A percentile compares a stretch with the other conserved stretches of the same genome.
These are phyloP conservation scores for Scheffersomyces parashehatae DNA, from an alignment of 1,139 yeast genomes.

Conservation along the genomic window DNA sequence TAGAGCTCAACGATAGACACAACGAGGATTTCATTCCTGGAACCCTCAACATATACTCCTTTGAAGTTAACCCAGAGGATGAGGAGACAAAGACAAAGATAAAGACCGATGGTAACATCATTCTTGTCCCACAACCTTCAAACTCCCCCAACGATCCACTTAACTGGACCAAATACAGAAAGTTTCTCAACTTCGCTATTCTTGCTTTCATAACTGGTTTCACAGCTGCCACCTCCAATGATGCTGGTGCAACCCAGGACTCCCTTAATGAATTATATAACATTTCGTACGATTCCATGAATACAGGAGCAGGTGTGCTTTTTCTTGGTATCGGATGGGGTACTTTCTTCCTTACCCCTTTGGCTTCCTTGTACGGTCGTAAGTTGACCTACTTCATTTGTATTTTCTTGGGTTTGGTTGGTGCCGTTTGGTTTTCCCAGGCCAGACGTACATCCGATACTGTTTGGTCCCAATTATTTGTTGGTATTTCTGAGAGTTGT, in stretches of 20 bases:
- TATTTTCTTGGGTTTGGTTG: constrained; percentile 26
- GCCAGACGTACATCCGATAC: constrained; percentile 27
- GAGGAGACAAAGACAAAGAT: constrained; percentile 6
- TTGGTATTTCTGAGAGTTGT: constrained; percentile 34
- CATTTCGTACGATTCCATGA: constrained; percentile 35
- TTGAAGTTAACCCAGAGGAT: constrained; percentile 10
- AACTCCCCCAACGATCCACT: constrained; percentile 61
- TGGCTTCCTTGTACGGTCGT: constrained; percentile 34
- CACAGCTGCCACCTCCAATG: constrained; percentile 37
- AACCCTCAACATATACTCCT: constrained; percentile 22
- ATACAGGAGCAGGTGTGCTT: constrained; percentile 40
- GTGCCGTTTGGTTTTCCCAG: constrained; percentile 36
- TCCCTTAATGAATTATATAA: constrained; percentile 31
- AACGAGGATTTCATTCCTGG: constrained; percentile 26
- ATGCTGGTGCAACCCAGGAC: constrained; percentile 40
- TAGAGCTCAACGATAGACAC: constrained; percentile 13
- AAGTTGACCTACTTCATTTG: constrained; percentile 32
- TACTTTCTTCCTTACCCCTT: constrained; percentile 34
- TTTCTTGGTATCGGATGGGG: constrained; percentile 34
- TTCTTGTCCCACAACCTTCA: constrained; percentile 59
- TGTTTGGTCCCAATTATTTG: constrained; percentile 38
- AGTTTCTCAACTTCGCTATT: constrained; percentile 21
- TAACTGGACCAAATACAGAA: constrained; percentile 39
- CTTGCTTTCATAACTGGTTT: constrained; percentile 31
- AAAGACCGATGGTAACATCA: constrained; percentile 23